A percentile compares a stretch with the other conserved stretches of the same genome.
phyloP scores from a whole-genome alignment of 306 rosid genomes.

The Heteromeles arbutifolia region DNA sequence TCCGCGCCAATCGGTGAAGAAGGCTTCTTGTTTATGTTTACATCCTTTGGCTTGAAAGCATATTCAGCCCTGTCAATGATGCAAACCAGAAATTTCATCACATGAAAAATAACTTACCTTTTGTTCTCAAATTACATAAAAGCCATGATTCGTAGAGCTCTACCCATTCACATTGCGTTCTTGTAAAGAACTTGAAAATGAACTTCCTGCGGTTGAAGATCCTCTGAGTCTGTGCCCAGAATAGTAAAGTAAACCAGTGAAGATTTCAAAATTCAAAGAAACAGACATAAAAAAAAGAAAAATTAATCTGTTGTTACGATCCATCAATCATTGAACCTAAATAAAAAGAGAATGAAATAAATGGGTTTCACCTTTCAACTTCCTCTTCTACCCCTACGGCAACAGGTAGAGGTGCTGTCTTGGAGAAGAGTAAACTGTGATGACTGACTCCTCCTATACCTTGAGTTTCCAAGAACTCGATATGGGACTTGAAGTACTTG shows the following conservation, averaged over 20 bases:
- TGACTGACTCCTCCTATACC: slow-evolving; percentile 93
- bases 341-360: neutral
- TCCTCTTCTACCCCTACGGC: slow-evolving; percentile 42
- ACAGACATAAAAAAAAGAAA: neutral
- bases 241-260: neutral
- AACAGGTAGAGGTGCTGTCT: slow-evolving; percentile 56
- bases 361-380: slow-evolving; percentile 42
- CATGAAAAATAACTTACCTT: neutral
- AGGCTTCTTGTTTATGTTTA: slow-evolving; percentile 32
- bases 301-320: neutral
- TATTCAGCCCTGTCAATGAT: slow-evolving; percentile 45
- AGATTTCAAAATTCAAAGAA: neutral
- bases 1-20: slow-evolving; percentile 43
- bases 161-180: slow-evolving; percentile 57
- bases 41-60: slow-evolving; percentile 84
- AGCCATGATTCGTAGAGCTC: slow-evolving; percentile 1
- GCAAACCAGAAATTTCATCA: slow-evolving; percentile 8
- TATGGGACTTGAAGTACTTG: slow-evolving; percentile 45
- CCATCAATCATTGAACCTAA: neutral
- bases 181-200: slow-evolving; percentile 32
- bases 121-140: neutral
- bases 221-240: slow-evolving; percentile 30
- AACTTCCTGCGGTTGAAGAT: slow-evolving; percentile 24
- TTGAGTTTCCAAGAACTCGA: slow-evolving; percentile 57
- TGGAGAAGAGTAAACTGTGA: slow-evolving; percentile 88